Base-by-base conservation (phyloP, 2,329 filamentous ascomycete genomes). In the Pseudohalonectria lignicola region DNA sequence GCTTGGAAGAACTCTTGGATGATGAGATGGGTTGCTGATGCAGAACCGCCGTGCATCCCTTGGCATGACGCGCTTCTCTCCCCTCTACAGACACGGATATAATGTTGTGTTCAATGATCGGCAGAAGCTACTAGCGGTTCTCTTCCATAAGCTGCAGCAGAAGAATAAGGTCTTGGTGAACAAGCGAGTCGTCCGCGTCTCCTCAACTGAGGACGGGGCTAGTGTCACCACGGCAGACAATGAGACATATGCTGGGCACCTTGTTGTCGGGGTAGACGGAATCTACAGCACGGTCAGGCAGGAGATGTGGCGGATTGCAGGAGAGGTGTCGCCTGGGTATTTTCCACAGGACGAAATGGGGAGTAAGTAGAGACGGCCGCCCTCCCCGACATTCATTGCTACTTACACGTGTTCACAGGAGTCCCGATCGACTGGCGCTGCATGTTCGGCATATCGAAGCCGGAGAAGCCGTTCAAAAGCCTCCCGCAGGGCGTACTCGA, bases 191-290 rank as follows among this genome's bases (percentile, higher is more conserved):
- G 34, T 42, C 4, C 45, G 43, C 3, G 48, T 64, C n/a, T 41
- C 48, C 3, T 43, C 43, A 8, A 30, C 39, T 5, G 41, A 48
- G 1, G 33, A 46, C 5, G 49, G 49, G 4, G 57, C 59, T 4
- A 40, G 43, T 1, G 61, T 63, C 0, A 43, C 33, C 2, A 59
- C 55, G 1, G 34, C 40, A 3, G 52, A 59, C 17, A 61, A 61
- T 5, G 39, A 43, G 5, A 31, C 41, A 0, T 56, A 54, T 28
- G 29, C 43, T 1, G 62, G 59, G 0, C 49, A 55, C 15, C 43
- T 66, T 0, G 44, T 66, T 0, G 48, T 64, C 0, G 61, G 63
- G 0, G 55, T 58, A 1, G 63, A 66, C 33, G 63, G 64, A 1
- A 52, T 66, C 15, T 53, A 63, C 39, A 66, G 63, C 44, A 45